Percentiles rank a stretch among this genome's conserved stretches.
phyloP scores from a whole-genome alignment of 768 basidiomycete species.

The Polyporus arcularius region DNA sequence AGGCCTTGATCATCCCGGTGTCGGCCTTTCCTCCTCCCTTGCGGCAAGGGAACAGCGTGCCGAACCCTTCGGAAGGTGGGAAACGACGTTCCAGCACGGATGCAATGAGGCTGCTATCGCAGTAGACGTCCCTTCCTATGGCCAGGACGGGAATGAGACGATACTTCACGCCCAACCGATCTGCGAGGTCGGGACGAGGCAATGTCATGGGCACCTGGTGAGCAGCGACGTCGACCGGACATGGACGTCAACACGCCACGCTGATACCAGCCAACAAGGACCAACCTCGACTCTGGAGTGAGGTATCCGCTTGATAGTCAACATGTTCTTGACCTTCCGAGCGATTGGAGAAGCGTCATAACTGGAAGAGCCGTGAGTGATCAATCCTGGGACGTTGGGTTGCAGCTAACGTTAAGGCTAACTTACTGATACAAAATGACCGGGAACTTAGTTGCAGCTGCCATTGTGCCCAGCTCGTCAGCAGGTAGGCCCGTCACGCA shows the following conservation, averaged over 20 bases:
- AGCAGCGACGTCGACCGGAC: background rate
- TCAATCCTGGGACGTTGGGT: too few relatives aligned
- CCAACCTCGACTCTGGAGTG: conserved; percentile 50
- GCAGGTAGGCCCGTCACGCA: background rate
- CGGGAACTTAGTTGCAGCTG: conserved; percentile 2
- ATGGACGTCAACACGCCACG: background rate
- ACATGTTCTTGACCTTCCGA: conserved; percentile 52
- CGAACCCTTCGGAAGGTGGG: conserved; percentile 45
- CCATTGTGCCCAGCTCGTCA: background rate
- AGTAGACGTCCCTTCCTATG: conserved; percentile 62
- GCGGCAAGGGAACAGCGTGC: conserved; percentile 47
- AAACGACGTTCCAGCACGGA: conserved; percentile 55
- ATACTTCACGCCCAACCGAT: conserved; percentile 52
- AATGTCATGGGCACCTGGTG: conserved; percentile 49
- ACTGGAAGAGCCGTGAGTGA: conserved; percentile 27
- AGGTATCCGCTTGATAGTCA: conserved; percentile 50
- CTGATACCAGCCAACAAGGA: background rate
- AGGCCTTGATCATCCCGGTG: conserved; percentile 50
- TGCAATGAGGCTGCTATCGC: conserved; percentile 57
- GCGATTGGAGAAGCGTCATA: conserved; percentile 56
- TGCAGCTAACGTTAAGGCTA: background rate
- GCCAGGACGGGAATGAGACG: conserved; percentile 62
- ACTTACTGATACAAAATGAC: conserved; percentile 51
- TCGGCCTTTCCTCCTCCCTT: conserved; percentile 44
- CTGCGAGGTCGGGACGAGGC: conserved; percentile 59